Evolutionary conservation across 345 rosid species (phyloP), one percentile per base, ranked within the genome.

Genomic region (Salix purpurea): DNA sequence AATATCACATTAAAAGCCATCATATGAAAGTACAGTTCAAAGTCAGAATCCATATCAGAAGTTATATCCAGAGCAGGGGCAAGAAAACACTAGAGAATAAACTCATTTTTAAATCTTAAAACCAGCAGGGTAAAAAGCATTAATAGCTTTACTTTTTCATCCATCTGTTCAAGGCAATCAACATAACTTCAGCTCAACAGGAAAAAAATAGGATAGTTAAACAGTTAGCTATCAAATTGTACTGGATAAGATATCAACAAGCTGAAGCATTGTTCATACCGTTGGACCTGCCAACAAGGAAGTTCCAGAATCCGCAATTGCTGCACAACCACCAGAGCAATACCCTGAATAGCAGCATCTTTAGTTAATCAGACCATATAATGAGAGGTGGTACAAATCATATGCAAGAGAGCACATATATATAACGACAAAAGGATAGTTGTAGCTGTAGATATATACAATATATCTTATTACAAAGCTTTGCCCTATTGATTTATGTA

Each of bases 231-330:
- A 19, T 34, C 39, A 39, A 15, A 37, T 7, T 50, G 32, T 58
- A 14, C 15, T 12, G 32, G 7, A 42, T 65, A 75, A 67, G 9
- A 12, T 46, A 75, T 50, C 50, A 11, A 7, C 48, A 48, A 16
- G 39, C 18, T 23, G 46, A 39, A 56, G 11, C 18, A 26, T 23
- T 74, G 42, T 54, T 70, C 76, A 5, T 70, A 82, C 84, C 73
- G 81, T 70, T 66, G 84, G 84, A 69, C 84, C 81, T 10, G 81
- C 81, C 74, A 82, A 56, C 79, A 82, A 74, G 40, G 84, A 82
- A 74, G 84, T 82, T 71, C 84, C 84, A 7, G 84, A 82, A 73
- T 82, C 81, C 48, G 79, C 79, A 24, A 82, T 78, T 70, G 84
- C 84, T 2, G 84, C 65, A 79, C 84, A 82, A n/a, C 84, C 78